phyloP scores from a whole-genome alignment of 2,329 filamentous ascomycete genomes.

The Calonectria pauciramosa region DNA sequence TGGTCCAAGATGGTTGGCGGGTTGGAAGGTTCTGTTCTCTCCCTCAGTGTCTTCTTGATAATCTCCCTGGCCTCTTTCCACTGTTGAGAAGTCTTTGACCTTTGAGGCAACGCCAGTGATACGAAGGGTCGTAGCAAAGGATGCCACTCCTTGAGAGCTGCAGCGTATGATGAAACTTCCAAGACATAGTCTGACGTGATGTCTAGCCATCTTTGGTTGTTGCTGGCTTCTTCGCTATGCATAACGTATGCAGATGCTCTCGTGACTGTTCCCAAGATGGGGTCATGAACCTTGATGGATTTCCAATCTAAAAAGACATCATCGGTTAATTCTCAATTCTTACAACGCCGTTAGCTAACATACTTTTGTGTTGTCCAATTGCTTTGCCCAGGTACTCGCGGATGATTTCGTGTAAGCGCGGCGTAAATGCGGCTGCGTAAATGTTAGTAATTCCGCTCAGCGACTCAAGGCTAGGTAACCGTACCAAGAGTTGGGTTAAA shows the following conservation, averaged over 20 bases:
- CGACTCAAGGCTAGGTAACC: not conserved
- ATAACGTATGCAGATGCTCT: slow-evolving; percentile 12
- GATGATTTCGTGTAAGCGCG: not conserved
- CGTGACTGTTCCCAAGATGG: not conserved
- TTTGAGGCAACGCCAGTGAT: not conserved
- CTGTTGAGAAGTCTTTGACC: not conserved
- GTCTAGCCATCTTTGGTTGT: slow-evolving; percentile 1
- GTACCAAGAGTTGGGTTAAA: slow-evolving; percentile 15
- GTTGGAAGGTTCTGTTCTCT: not conserved
- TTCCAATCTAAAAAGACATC: not conserved
- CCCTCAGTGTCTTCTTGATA: not conserved
- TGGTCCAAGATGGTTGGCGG: slow-evolving; percentile 11
- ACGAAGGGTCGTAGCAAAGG: not conserved
- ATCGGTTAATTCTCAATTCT: not conserved
- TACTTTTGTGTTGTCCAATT: not conserved
- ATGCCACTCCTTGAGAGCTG: slow-evolving; percentile 7
- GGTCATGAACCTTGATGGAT: not conserved
- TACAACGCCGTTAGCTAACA: not conserved
- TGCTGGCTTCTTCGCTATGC: slow-evolving; percentile 6
- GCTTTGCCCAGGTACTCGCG: not conserved
- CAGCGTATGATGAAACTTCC: not conserved
- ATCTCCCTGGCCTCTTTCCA: not conserved
- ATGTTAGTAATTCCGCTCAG: not conserved
- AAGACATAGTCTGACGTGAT: slow-evolving; percentile 5
- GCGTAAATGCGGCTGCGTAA: not conserved